Evolutionary conservation across 768 basidiomycete species (phyloP).

Genomic region (Suillus subluteus): DNA sequence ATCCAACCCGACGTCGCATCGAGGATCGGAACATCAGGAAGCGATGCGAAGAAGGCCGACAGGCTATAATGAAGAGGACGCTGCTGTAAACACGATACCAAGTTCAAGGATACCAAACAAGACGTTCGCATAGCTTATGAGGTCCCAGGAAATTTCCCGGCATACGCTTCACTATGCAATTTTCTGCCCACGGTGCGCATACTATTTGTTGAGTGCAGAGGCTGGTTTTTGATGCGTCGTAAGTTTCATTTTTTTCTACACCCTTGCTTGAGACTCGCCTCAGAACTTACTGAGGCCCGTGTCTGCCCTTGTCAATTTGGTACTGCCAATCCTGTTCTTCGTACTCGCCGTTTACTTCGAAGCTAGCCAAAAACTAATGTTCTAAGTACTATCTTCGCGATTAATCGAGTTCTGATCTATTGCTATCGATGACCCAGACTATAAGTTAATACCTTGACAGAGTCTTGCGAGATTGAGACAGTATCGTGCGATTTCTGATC

Average conservation of each 20-base stretch:
- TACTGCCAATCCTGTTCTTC: neutral
- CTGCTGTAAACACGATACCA: neutral
- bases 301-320: too few species aligned
- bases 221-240: too few species aligned
- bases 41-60: neutral
- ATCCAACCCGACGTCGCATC: too few species aligned
- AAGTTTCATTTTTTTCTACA: too few species aligned
- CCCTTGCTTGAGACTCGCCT: too few species aligned
- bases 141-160: neutral
- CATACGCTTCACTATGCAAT: neutral
- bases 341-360: neutral
- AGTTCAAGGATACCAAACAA: neutral
- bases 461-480: neutral
- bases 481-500: neutral
- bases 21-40: neutral
- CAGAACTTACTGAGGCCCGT: neutral
- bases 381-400: neutral
- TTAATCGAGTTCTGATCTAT: neutral
- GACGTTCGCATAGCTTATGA: neutral
- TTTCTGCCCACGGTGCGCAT: too few species aligned
- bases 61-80: neutral
- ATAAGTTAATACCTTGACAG: neutral
- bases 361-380: neutral
- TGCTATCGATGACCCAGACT: neutral
- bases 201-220: neutral